Evolutionary conservation across 2,329 filamentous ascomycete species (phyloP), one percentile per base, ranked within the genome.

Genomic region (Aureobasidium sp.): DNA sequence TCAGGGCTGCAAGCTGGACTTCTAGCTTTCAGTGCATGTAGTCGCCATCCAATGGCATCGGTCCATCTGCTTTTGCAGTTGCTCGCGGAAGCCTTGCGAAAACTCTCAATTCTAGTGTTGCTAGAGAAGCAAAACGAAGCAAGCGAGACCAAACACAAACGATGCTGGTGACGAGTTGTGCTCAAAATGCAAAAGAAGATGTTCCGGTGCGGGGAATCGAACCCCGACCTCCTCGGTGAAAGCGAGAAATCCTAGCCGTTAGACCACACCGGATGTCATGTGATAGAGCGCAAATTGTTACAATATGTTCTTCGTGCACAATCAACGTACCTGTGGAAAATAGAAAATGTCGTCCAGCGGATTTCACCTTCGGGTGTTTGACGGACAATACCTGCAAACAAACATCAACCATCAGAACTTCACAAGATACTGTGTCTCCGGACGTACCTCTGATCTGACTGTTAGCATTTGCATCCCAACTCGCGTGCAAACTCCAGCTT

Each of bases 311-410:
- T 18, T 13, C 2, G 16, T 16, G 20, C 31, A 13, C 29, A 13
- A 23, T 7, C 2, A 31, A 47, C 78, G 69, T 76, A 81, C 81
- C 79, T 84, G 67, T 83, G 79, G 69, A 87, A 88, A 16, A 93
- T 83, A 1, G 88, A 91, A 62, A 88, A 87, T 0, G 88, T 90
- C 2, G 90, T 93, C 93, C 93, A 95, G 50, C 90, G 82, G 6
- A 95, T 88, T 69, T 94, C 91, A 15, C 91, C 91, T 69, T 93
- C 85, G 15, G 83, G 83, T 0, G 91, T 94, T 69, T 91, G 78
- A 15, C 90, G 82, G 1, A 92, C 91, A 1, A 79, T 85, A 2
- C 91, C 89, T 82, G 59, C 36, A 47, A 36, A 65, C 54, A 31
- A 56, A 54, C 56, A n/a, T 69, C 40, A 69, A 60, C 36, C 11